Conservation (phyloP, 2,329 filamentous ascomycete species). For the Daldinia eschscholtzii region DNA sequence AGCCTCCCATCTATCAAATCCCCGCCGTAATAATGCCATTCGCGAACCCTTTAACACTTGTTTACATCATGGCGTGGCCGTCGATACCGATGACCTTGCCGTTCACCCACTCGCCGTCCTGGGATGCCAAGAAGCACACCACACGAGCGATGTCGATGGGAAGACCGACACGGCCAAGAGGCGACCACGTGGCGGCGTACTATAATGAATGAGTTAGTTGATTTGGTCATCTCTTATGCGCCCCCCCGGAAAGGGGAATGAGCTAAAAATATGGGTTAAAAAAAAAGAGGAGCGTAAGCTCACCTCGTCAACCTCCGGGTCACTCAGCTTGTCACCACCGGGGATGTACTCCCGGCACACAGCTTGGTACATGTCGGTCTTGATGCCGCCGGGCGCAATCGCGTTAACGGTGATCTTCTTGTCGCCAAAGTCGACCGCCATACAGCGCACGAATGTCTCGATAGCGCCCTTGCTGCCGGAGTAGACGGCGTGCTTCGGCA, state of each 20-base stretch:
- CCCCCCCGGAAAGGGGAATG: background rate
- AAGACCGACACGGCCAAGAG: slow-evolving; percentile 73
- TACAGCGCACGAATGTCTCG: slow-evolving; percentile 80
- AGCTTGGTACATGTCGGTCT: slow-evolving; percentile 76
- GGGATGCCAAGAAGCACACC: slow-evolving; percentile 66
- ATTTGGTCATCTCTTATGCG: slow-evolving; percentile 26
- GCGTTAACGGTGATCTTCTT: slow-evolving; percentile 76
- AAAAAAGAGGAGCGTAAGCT: slow-evolving; percentile 30
- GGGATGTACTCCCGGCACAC: slow-evolving; percentile 75
- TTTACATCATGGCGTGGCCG: slow-evolving; percentile 53
- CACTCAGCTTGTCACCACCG: slow-evolving; percentile 64
- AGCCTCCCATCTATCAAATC: slow-evolving; percentile 1
- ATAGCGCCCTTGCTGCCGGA: slow-evolving; percentile 81
- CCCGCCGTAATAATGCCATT: background rate
- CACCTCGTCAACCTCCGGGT: slow-evolving; percentile 71
- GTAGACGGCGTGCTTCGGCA: slow-evolving; percentile 80
- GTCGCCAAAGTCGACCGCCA: slow-evolving; percentile 78
- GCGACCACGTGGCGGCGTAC: slow-evolving; percentile 74
- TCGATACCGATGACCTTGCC: slow-evolving; percentile 54
- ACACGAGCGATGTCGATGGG: slow-evolving; percentile 76
- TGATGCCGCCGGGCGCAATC: slow-evolving; percentile 75
- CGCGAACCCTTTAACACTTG: background rate
- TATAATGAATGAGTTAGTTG: slow-evolving; percentile 45
- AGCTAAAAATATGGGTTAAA: background rate
- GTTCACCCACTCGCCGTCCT: slow-evolving; percentile 63